Evolutionary conservation across 495 filamentous ascomycete species (phyloP).

Genomic region (Aeminium ludgeri): DNA sequence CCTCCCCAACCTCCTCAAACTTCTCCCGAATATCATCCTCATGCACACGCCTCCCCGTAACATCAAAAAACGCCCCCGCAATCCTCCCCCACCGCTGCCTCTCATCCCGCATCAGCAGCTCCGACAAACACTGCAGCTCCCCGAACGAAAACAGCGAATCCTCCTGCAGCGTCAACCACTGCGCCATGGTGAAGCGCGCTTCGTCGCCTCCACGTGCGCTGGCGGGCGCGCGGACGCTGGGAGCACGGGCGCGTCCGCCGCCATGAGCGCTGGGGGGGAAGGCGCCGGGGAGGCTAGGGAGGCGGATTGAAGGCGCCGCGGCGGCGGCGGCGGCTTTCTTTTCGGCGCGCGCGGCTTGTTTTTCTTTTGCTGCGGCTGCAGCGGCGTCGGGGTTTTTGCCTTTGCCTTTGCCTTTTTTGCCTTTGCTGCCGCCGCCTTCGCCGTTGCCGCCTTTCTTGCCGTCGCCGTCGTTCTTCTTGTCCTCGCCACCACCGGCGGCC

Average conservation of each 20-base stretch:
- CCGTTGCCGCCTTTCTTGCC: conserved; percentile 3
- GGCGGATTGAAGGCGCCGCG: no score
- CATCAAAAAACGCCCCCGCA: conserved; percentile 18
- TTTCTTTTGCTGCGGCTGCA: neutral
- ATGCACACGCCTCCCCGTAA: conserved; percentile 20
- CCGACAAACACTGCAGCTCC: conserved; percentile 17
- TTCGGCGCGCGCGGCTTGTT: no score
- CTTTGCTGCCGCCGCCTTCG: conserved; percentile 5
- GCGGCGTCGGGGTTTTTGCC: conserved; percentile 2
- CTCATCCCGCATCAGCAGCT: conserved; percentile 18
- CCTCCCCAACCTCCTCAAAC: conserved; percentile 17
- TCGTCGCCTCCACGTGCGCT: neutral
- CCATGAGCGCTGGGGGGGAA: no score
- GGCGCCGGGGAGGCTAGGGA: no score
- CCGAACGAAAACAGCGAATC: conserved; percentile 15
- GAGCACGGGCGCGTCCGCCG: no score
- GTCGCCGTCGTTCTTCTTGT: conserved; percentile 5
- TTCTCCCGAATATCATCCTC: conserved; percentile 20
- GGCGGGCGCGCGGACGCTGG: no score
- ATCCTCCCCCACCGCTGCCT: conserved; percentile 18
- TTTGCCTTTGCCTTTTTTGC: conserved; percentile 6
- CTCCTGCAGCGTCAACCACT: conserved; percentile 9
- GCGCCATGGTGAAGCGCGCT: conserved; percentile 7
- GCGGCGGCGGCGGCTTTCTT: conserved; percentile 5
- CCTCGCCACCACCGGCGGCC: neutral